Evolutionary conservation across 2,329 filamentous ascomycete genomes (phyloP).

Genomic region (Microdochium paspali): DNA sequence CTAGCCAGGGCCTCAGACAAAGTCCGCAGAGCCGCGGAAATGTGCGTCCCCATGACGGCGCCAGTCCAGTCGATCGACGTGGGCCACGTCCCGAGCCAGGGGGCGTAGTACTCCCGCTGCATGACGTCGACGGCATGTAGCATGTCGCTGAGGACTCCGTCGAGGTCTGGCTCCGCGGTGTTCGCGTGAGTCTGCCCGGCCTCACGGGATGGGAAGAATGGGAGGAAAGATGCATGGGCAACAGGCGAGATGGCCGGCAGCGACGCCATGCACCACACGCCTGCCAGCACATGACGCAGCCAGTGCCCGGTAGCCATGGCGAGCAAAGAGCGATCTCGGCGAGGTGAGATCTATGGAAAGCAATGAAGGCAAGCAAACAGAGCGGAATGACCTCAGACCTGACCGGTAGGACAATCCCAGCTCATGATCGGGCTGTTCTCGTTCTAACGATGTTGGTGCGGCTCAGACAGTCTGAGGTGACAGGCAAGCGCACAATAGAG

Average conservation of each 20-base stretch:
- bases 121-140: constrained; percentile 62
- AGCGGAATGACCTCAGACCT: too few species aligned
- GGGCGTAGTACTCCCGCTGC: constrained; percentile 68
- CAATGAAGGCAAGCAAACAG: too few species aligned
- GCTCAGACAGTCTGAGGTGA: too few species aligned
- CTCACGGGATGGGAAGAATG: neutral
- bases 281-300: neutral
- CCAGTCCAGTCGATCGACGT: constrained; percentile 87
- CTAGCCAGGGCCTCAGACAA: constrained; percentile 50
- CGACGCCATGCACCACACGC: neutral
- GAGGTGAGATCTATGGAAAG: too few species aligned
- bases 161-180: constrained; percentile 7
- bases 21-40: constrained; percentile 65
- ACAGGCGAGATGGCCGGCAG: neutral
- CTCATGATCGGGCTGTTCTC: too few species aligned
- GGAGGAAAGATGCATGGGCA: neutral
- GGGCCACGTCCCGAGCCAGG: constrained; percentile 76
- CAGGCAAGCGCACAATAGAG: too few species aligned
- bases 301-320: neutral
- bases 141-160: constrained; percentile 34
- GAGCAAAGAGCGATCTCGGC: neutral
- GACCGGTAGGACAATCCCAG: too few species aligned
- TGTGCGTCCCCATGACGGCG: constrained; percentile 71
- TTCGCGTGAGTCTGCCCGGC: neutral
- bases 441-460: too few species aligned